Evolutionary conservation across 2,329 filamentous ascomycete genomes (phyloP), one percentile per base, ranked within the genome.

Genomic region (Aspergillus nomiae): DNA sequence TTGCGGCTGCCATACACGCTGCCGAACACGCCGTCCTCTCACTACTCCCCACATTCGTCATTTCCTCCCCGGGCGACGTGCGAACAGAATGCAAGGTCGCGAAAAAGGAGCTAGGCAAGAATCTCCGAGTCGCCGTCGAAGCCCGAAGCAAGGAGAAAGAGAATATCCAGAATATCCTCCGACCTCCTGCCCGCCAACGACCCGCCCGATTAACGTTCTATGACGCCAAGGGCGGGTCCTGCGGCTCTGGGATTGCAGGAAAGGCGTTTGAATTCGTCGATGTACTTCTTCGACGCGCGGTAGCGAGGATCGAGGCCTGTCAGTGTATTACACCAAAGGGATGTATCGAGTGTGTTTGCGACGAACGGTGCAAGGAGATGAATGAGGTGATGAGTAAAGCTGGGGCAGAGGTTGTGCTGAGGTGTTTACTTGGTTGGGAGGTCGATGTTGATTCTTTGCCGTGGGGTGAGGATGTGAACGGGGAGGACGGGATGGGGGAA

Each of bases 261-360:
- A 97, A 97, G 74, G 94, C 93, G 0, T 98, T 98, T 72, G 94
- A 98, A 71, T 96, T 96, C 72, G 84, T 97, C 24, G 92, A 97
- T 71, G 76, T 90, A 38, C 80, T 98, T 38, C 84, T 98, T 1
- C 81, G 81, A 24, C 90, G 94, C 73, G 94, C 94, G 0, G 85
- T 95, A 43, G 83, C 87, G 61, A 84, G 95, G 9, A 88, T 98
- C 7, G 88, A 91, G 72, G 84, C 82, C 1, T 99, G 95, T 71
- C 81, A 83, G 45, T 98, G 94, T 72, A 78, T 87, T 12, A 71
- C 67, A 7, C 76, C 78, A 4, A 86, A 90, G 62, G 95, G 95
- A 0, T 98, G 95, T 77, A 80, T 94, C 26, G 94, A 97, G 77
- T 99, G 95, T 77, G 93, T 96, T 50, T 92, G 90, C 66, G 91